Evolutionary conservation across 352 stramenopile genomes (phyloP), one percentile per base, ranked within the genome.

Genomic region (Globisporangium uncinulatum): DNA sequence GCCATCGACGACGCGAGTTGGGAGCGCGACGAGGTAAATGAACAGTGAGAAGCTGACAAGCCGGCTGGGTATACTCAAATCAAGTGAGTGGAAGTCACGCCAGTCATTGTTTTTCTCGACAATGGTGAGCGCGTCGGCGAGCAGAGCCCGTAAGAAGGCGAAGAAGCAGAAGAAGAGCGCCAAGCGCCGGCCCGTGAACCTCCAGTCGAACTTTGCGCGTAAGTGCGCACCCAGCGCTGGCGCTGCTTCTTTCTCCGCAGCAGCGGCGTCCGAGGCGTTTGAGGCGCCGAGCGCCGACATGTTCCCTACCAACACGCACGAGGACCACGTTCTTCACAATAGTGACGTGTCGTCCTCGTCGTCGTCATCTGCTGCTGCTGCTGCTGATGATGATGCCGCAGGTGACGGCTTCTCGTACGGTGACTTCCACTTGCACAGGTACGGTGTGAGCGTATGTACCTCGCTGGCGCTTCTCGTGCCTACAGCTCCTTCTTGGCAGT

Each of bases 371-470:
- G 6, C 34, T 8, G 6, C 34, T 39, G 34, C 34, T 39, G 34
- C 2, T 39, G 34, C 34, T 71, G 69, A 56, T 80, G 69, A 56
- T 80, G 62, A 57, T 77, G 62, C 71, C 73, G 63, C 69, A 92
- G 82, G 76, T 70, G 74, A 72, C 62, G 57, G 56, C 46, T 67
- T 77, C 36, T 53, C 47, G 24, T 68, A 73, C 36, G 84, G 79
- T 3, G 84, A 94, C 58, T 94, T 94, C 56, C 84, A 94, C 64
- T 55, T 94, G 66, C 84, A 94, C 73, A 94, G 84, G 83, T 91
- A 34, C 45, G 59, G 24, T 29, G 4, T 29, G 24, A 29, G 24
- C 4, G 24, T 29, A 4, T 29, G 24, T 29, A 29, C 24, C 24
- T 29, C 24, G 24, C 24, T 29, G 24, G 24, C 24, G 24, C 24